Evolutionary conservation across 306 rosid genomes (phyloP).

Genomic region (Inga leiocalycina): DNA sequence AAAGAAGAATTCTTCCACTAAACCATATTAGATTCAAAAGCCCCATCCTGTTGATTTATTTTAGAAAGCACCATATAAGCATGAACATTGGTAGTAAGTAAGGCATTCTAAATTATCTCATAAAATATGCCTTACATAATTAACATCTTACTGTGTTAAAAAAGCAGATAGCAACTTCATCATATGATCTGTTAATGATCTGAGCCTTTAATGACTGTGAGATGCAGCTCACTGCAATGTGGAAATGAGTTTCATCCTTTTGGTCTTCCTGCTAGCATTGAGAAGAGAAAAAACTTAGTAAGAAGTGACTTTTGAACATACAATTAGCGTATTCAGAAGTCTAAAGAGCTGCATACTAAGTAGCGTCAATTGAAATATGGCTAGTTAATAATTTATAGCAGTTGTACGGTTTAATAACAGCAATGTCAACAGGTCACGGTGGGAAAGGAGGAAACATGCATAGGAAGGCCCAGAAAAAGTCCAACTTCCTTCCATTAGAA

Average conservation of each 20-base stretch:
- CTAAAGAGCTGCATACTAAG: not conserved
- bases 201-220: slow-evolving; percentile 64
- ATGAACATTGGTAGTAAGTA: not conserved
- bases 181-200: slow-evolving; percentile 74
- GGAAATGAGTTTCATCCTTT: slow-evolving; percentile 66
- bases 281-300: slow-evolving; percentile 4
- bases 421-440: not conserved
- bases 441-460: not conserved
- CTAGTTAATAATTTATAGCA: not conserved
- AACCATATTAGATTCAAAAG: not conserved
- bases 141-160: slow-evolving; percentile 70
- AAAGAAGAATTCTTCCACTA: not conserved
- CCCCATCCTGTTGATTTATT: not conserved
- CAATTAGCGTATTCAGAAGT: not conserved
- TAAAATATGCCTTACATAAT: slow-evolving; percentile 2
- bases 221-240: slow-evolving; percentile 69
- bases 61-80: not conserved
- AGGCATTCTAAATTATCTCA: not conserved
- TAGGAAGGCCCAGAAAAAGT: not conserved
- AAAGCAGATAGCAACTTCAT: slow-evolving; percentile 93
- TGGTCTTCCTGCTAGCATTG: slow-evolving; percentile 46
- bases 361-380: not conserved
- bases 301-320: not conserved
- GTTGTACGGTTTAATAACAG: not conserved
- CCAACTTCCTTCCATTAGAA: not conserved